phyloP scores from a whole-genome alignment of 2,329 filamentous ascomycete species.

The Esteya vermicola region DNA sequence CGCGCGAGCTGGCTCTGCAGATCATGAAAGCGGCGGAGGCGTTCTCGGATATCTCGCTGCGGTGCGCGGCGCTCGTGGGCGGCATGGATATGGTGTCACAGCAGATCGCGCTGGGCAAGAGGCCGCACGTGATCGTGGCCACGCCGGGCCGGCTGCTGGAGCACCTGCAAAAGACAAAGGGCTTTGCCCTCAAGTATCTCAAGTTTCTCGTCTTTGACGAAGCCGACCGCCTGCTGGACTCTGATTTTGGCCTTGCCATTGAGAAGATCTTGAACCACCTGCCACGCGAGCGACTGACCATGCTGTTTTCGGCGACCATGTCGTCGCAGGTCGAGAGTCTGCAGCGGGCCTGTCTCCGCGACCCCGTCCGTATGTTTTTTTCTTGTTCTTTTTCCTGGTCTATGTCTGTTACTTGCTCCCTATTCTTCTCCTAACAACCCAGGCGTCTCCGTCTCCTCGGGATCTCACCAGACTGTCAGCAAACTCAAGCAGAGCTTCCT shows the following conservation, averaged over 20 bases:
- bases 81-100: constrained; percentile 95
- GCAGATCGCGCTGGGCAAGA: constrained; percentile 82
- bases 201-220: constrained; percentile 94
- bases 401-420: not conserved
- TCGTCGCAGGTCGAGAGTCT: constrained; percentile 85
- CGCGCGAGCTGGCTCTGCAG: constrained; percentile 83
- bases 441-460: constrained; percentile 65
- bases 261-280: constrained; percentile 82
- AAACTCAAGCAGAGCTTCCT: constrained; percentile 77
- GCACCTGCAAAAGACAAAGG: constrained; percentile 92
- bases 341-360: constrained; percentile 75
- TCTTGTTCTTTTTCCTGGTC: not conserved
- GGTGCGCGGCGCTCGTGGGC: constrained; percentile 75
- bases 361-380: constrained; percentile 20
- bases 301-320: constrained; percentile 64
- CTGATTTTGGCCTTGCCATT: constrained; percentile 13
- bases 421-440: constrained; percentile 18
- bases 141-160: constrained; percentile 83
- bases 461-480: constrained; percentile 82
- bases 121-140: constrained; percentile 85
- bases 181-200: constrained; percentile 65
- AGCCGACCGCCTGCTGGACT: constrained; percentile 75
- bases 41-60: constrained; percentile 77
- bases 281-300: constrained; percentile 64
- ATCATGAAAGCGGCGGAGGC: constrained; percentile 82